Evolutionary conservation across 1,284 basidiomycete genomes (phyloP).

Genomic region (Bjerkandera adusta): DNA sequence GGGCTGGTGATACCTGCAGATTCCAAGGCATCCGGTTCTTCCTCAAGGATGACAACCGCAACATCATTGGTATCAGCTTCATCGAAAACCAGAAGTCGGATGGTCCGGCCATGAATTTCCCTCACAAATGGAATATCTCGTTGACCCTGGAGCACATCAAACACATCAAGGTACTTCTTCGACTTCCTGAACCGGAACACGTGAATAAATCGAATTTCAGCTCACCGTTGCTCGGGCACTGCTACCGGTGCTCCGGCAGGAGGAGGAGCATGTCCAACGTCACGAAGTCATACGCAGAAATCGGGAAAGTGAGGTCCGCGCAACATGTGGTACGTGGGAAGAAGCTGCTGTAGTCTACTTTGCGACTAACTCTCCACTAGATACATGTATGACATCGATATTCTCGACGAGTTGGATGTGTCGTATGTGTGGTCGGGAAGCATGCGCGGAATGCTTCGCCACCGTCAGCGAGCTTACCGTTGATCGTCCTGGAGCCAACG

Average conservation of each 20-base stretch:
- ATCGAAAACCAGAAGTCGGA: conserved; percentile 59
- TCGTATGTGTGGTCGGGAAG: conserved; percentile 84
- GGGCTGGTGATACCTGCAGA: conserved; percentile 80
- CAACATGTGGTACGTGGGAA: conserved; percentile 71
- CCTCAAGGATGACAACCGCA: conserved; percentile 54
- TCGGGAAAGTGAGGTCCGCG: conserved; percentile 75
- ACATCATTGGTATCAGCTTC: conserved; percentile 65
- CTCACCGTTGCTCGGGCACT: conserved; percentile 68
- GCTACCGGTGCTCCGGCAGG: conserved; percentile 64
- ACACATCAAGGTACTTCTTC: conserved; percentile 52
- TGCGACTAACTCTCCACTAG: conserved; percentile 40
- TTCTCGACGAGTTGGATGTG: conserved; percentile 92
- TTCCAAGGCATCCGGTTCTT: conserved; percentile 78
- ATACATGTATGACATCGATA: conserved; percentile 90
- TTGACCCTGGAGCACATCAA: conserved; percentile 47
- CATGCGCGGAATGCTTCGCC: conserved; percentile 81
- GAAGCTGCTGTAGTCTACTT: conserved; percentile 13
- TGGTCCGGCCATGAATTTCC: conserved; percentile 61
- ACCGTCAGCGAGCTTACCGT: conserved; percentile 66
- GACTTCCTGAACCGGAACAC: background rate
- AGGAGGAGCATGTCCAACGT: conserved; percentile 66
- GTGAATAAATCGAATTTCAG: conserved; percentile 34
- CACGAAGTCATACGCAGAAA: conserved; percentile 66
- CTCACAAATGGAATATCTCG: conserved; percentile 60
- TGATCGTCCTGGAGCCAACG: conserved; percentile 45